Evolutionary conservation across 1,139 yeast genomes (phyloP).

Genomic region (Suhomyces maxii): DNA sequence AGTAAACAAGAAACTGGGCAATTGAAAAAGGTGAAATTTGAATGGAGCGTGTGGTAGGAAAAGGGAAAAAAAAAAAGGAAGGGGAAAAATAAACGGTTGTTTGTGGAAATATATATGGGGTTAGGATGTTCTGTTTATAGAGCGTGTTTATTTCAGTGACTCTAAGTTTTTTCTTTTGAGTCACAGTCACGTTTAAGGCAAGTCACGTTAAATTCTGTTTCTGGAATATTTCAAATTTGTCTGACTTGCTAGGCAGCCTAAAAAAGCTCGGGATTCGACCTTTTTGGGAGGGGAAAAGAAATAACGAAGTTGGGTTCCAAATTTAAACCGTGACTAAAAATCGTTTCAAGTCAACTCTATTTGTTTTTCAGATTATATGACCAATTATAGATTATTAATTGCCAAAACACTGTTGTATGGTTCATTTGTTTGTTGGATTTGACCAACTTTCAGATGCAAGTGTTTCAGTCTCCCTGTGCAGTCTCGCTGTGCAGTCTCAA

Average conservation of each 20-base stretch:
- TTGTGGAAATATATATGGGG: background rate
- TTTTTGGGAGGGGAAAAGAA: background rate
- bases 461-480: too few relatives aligned
- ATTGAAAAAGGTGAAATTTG: background rate
- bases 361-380: too few relatives aligned
- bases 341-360: too few relatives aligned
- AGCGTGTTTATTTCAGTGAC: conserved; percentile 8
- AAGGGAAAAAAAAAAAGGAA: too few relatives aligned
- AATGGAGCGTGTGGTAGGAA: background rate
- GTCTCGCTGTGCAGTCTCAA: too few relatives aligned
- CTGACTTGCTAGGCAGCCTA: conserved; percentile 3
- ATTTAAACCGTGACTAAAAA: background rate
- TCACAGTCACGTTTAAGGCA: conserved; percentile 10
- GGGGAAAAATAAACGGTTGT: too few relatives aligned
- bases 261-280: background rate
- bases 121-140: background rate
- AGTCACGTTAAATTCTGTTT: conserved; percentile 6
- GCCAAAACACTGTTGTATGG: too few relatives aligned
- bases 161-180: background rate
- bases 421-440: too few relatives aligned
- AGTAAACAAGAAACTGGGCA: background rate
- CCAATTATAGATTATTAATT: too few relatives aligned
- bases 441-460: too few relatives aligned
- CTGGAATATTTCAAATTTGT: conserved; percentile 3
- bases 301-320: background rate